Conservation (phyloP, 2,329 filamentous ascomycete genomes). For the Fusarium nanum region DNA sequence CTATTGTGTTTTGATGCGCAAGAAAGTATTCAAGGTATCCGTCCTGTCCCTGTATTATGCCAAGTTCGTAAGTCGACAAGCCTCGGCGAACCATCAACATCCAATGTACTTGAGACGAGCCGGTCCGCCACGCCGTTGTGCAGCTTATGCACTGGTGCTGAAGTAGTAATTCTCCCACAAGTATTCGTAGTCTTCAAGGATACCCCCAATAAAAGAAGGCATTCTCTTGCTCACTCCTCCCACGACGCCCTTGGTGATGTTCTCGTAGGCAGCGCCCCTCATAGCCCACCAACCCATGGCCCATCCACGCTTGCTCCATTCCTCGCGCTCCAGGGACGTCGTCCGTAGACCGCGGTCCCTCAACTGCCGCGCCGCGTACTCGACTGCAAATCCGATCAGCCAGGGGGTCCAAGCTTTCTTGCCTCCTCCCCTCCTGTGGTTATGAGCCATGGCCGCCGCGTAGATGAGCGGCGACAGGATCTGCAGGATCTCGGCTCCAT, state of each 20-base stretch:
- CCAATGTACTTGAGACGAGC: conserved; percentile 21
- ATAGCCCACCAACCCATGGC: conserved; percentile 95
- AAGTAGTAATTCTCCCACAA: conserved; percentile 99
- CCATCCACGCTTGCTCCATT: conserved; percentile 89
- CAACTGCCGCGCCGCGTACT: conserved; percentile 90
- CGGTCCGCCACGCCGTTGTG: neutral
- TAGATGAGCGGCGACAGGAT: conserved; percentile 91
- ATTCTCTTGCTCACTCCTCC: conserved; percentile 79
- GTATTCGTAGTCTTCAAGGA: conserved; percentile 96
- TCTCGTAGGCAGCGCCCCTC: conserved; percentile 97
- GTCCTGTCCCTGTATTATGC: conserved; percentile 3
- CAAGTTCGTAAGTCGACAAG: conserved; percentile 19
- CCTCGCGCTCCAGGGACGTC: conserved; percentile 88
- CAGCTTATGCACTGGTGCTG: conserved; percentile 61
- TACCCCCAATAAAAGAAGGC: conserved; percentile 82
- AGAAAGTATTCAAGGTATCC: conserved; percentile 4
- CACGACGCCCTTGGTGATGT: conserved; percentile 82
- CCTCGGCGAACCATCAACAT: neutral
- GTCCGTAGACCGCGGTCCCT: conserved; percentile 79
- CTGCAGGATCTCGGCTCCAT: conserved; percentile 89
- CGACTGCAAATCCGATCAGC: conserved; percentile 85
- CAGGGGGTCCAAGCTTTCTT: conserved; percentile 91
- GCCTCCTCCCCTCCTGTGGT: conserved; percentile 59
- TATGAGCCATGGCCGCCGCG: conserved; percentile 81
- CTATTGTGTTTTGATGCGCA: conserved; percentile 6